These are phyloP conservation scores for Alternaria sp. DNA, from an alignment of 2,329 filamentous ascomycete genomes.

Conservation along the genomic window DNA sequence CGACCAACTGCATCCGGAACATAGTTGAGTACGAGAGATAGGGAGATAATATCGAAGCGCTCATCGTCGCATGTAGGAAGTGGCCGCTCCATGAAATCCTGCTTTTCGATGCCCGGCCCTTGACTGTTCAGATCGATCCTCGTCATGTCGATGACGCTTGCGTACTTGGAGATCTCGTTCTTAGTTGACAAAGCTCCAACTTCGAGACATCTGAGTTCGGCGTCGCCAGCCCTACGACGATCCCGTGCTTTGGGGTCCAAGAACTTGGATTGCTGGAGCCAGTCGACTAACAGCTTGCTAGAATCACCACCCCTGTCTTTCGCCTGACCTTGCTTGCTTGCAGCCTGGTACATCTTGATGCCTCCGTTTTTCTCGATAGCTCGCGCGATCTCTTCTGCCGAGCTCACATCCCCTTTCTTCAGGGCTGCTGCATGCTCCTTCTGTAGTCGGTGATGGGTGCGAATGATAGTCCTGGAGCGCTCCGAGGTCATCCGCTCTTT, in stretches of 20 bases:
- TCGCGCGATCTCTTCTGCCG: constrained; percentile 52
- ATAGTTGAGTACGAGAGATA: constrained; percentile 93
- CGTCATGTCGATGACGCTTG: constrained; percentile 72
- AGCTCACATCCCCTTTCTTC: constrained; percentile 48
- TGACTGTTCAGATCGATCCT: constrained; percentile 93
- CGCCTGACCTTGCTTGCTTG: constrained; percentile 68
- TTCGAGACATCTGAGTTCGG: constrained; percentile 73
- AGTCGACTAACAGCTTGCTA: constrained; percentile 64
- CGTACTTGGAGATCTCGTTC: constrained; percentile 79
- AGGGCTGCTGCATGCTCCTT: constrained; percentile 62
- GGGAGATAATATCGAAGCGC: constrained; percentile 85
- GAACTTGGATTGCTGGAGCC: constrained; percentile 54
- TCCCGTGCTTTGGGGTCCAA: constrained; percentile 18
- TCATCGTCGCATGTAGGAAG: constrained; percentile 68
- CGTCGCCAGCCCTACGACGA: background rate
- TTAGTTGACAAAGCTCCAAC: constrained; percentile 83
- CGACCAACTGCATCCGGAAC: constrained; percentile 77
- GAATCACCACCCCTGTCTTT: constrained; percentile 68
- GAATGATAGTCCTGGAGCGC: constrained; percentile 64
- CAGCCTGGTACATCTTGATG: constrained; percentile 65
- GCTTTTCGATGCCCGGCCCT: constrained; percentile 77
- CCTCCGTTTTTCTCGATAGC: constrained; percentile 65
- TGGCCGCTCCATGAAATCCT: constrained; percentile 92
- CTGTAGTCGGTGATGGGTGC: constrained; percentile 64
- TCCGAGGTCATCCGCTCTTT: constrained; percentile 59